These are phyloP conservation scores for Euphrasia confusa DNA, from an alignment of 257 asterid genomes.

Conservation along the genomic window DNA sequence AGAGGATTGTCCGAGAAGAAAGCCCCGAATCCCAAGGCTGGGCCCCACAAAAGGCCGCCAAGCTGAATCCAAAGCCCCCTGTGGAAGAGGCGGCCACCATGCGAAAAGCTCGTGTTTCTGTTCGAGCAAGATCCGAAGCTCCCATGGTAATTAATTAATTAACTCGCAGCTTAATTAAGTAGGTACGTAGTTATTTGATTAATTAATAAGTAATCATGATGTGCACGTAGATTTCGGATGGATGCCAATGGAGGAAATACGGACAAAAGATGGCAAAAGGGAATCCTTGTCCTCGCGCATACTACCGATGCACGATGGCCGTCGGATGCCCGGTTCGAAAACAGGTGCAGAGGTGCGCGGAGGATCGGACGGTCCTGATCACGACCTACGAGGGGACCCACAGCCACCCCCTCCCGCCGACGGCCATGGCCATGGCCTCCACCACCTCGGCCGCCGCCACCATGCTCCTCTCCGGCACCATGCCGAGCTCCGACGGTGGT, in stretches of 20 bases:
- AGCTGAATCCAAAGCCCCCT: conserved; percentile 34
- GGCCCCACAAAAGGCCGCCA: conserved; percentile 52
- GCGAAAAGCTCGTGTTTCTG: conserved; percentile 97
- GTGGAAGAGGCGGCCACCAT: conserved; percentile 75
- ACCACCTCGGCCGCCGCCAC: conserved; percentile 91
- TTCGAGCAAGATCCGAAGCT: conserved; percentile 97
- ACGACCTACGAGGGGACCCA: conserved; percentile 92
- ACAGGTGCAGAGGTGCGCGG: conserved; percentile 98
- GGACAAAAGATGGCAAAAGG: conserved; percentile 99
- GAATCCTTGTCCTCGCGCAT: conserved; percentile 93
- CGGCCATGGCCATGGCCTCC: conserved; percentile 98
- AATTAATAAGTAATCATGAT: background rate
- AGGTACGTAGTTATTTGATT: background rate
- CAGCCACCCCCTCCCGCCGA: conserved; percentile 93
- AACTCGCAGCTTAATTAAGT: background rate
- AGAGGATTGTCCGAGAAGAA: conserved; percentile 53
- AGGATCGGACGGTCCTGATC: conserved; percentile 61
- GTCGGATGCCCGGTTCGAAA: conserved; percentile 95
- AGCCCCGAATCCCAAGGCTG: conserved; percentile 77
- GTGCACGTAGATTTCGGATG: conserved; percentile 66
- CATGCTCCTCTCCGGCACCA: conserved; percentile 91
- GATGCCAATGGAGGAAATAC: conserved; percentile 97
- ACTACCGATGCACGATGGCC: conserved; percentile 92
- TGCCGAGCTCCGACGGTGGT: conserved; percentile 83
- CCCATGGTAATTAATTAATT: conserved; percentile 43